phyloP scores from a whole-genome alignment of 1,284 basidiomycete genomes.

The Anthracocystis panici-leucophaei region DNA sequence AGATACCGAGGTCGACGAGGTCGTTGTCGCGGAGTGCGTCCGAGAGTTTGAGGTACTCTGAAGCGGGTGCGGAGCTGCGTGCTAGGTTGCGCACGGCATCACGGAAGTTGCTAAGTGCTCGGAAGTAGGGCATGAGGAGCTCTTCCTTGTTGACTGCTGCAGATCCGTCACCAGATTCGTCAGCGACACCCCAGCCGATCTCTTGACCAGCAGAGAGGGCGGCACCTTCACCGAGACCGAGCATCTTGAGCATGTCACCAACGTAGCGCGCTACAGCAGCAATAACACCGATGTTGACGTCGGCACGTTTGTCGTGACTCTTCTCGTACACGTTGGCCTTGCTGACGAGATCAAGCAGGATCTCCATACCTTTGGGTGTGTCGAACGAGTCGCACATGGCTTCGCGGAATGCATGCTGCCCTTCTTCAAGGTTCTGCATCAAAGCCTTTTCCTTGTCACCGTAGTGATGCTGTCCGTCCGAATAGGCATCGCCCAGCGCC shows the following conservation, averaged over 20 bases:
- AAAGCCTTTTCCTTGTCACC: conserved; percentile 57
- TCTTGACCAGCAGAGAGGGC: conserved; percentile 39
- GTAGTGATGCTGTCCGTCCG: conserved; percentile 71
- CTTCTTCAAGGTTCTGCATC: conserved; percentile 76
- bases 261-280: conserved; percentile 85
- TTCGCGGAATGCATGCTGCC: conserved; percentile 84
- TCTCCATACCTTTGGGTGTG: conserved; percentile 84
- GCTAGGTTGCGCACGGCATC: conserved; percentile 87
- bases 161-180: conserved; percentile 38
- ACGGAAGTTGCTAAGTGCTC: conserved; percentile 87
- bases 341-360: conserved; percentile 86
- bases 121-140: conserved; percentile 88
- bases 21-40: conserved; percentile 92
- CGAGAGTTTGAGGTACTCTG: conserved; percentile 64
- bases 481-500: conserved; percentile 70
- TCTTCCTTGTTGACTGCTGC: conserved; percentile 78
- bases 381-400: conserved; percentile 98
- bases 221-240: conserved; percentile 87
- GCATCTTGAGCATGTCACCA: conserved; percentile 90
- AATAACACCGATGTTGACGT: conserved; percentile 79
- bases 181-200: conserved; percentile 63
- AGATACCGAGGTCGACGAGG: conserved; percentile 90
- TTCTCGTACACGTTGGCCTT: conserved; percentile 87
- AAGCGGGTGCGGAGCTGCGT: conserved; percentile 72
- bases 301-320: conserved; percentile 63